A percentile compares a stretch with the other conserved stretches of the same genome.
Evolutionary conservation across 768 basidiomycete genomes (phyloP).

Genomic region (Chalciporus chontae): DNA sequence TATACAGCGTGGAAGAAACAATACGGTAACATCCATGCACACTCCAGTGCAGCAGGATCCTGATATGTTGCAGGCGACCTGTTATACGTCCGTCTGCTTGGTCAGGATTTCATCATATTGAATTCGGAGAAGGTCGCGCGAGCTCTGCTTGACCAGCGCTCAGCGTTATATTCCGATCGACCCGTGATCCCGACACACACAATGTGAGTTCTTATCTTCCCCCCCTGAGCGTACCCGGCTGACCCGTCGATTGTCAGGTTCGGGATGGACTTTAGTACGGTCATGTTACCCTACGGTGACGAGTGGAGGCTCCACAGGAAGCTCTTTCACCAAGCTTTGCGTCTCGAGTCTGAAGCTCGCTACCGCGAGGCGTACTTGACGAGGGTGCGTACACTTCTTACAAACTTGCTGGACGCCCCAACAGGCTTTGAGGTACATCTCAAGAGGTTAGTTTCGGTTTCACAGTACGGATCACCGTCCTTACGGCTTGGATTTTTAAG

Average conservation of each 20-base stretch:
- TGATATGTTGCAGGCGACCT: no score
- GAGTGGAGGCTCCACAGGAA: constrained; percentile 31
- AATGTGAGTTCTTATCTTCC: constrained; percentile 7
- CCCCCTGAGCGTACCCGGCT: background rate
- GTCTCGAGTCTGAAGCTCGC: constrained; percentile 17
- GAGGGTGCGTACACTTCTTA: constrained; percentile 19
- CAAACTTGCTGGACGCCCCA: constrained; percentile 19
- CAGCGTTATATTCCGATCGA: constrained; percentile 22
- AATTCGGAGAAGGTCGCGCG: constrained; percentile 22
- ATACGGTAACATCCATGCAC: no score
- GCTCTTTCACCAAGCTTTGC: constrained; percentile 27
- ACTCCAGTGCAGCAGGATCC: no score
- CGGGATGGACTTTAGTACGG: constrained; percentile 26
- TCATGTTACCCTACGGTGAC: constrained; percentile 27
- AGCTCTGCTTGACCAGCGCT: constrained; percentile 24
- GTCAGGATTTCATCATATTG: constrained; percentile 21
- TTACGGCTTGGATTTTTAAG: constrained; percentile 2
- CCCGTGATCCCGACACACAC: constrained; percentile 9
- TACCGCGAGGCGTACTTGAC: constrained; percentile 20
- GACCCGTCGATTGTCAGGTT: constrained; percentile 14
- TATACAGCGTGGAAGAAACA: no score
- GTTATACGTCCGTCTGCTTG: constrained; percentile 4
- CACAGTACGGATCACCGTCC: no score
- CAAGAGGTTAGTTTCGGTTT: constrained; percentile 11
- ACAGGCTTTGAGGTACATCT: constrained; percentile 23